These are phyloP conservation scores for Naganishia cerealis DNA, from an alignment of 1,284 basidiomycete species.

Conservation along the genomic window DNA sequence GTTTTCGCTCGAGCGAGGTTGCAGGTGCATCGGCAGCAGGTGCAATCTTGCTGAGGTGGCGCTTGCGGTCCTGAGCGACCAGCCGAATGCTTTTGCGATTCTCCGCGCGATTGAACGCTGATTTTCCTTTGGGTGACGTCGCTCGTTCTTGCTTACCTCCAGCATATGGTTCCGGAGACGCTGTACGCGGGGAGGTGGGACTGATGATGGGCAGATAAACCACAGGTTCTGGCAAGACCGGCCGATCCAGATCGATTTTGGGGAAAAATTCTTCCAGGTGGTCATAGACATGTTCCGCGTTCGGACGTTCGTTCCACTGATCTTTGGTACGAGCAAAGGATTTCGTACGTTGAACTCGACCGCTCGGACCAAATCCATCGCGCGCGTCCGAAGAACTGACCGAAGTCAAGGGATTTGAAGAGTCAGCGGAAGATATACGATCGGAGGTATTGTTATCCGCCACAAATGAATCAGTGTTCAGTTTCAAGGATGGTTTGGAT, in stretches of 20 bases:
- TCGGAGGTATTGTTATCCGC: background rate
- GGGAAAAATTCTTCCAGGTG: slow-evolving; percentile 94
- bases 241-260: slow-evolving; percentile 91
- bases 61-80: slow-evolving; percentile 68
- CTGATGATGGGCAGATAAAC: slow-evolving; percentile 63
- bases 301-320: slow-evolving; percentile 80
- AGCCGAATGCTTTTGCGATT: slow-evolving; percentile 79
- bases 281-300: slow-evolving; percentile 90
- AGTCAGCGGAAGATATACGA: slow-evolving; percentile 10
- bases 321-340: slow-evolving; percentile 46
- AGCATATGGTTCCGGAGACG: slow-evolving; percentile 41
- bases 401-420: slow-evolving; percentile 25
- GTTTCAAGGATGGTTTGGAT: slow-evolving; percentile 24
- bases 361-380: slow-evolving; percentile 41
- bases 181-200: slow-evolving; percentile 45
- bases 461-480: slow-evolving; percentile 9
- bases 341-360: slow-evolving; percentile 43
- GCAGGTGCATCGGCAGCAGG: slow-evolving; percentile 57
- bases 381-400: slow-evolving; percentile 10
- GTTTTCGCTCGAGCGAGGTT: slow-evolving; percentile 65
- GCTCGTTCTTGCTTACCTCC: slow-evolving; percentile 39
- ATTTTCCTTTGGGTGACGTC: background rate
- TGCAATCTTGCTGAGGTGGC: slow-evolving; percentile 57
- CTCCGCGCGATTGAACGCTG: slow-evolving; percentile 52
- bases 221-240: slow-evolving; percentile 72